Percentiles rank a stretch among this genome's conserved stretches.
Conservation (phyloP, 208 protist genomes). For the Leptomonas seymouri region DNA sequence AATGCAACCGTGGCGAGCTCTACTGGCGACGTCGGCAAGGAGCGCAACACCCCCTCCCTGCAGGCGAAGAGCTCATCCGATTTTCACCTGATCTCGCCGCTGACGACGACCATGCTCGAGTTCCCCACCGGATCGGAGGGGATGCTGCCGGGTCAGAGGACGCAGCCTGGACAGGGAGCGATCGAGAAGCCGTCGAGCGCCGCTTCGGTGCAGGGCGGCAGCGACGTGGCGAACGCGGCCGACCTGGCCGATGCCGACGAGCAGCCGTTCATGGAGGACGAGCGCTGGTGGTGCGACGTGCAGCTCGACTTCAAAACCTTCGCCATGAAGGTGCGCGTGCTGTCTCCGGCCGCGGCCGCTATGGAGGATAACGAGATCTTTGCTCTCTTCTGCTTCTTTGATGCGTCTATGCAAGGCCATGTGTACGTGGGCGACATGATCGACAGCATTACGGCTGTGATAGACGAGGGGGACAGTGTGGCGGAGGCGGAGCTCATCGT, state of each 20-base stretch:
- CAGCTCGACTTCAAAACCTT: slow-evolving; percentile 73
- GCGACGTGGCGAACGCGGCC: background rate
- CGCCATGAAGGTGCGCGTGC: slow-evolving; percentile 52
- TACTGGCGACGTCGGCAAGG: background rate
- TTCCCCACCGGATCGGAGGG: background rate
- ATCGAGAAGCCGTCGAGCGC: slow-evolving; percentile 14
- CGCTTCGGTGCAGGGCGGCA: background rate
- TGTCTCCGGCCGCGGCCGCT: slow-evolving; percentile 56
- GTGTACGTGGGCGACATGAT: slow-evolving; percentile 69
- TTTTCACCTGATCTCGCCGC: background rate
- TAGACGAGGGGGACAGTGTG: slow-evolving; percentile 39
- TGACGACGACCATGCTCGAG: background rate
- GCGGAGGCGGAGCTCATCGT: slow-evolving; percentile 44
- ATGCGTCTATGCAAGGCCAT: slow-evolving; percentile 57
- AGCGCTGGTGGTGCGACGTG: slow-evolving; percentile 38
- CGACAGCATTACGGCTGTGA: slow-evolving; percentile 39
- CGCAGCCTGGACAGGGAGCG: background rate
- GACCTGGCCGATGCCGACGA: background rate
- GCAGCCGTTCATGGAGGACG: background rate
- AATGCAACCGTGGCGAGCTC: background rate
- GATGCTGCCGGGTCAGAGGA: background rate
- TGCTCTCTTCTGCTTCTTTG: slow-evolving; percentile 77
- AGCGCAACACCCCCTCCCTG: background rate
- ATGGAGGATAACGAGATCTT: slow-evolving; percentile 81
- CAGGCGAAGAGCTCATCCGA: background rate